Base-by-base conservation (phyloP, 192 early-diverging fungal species). In the Chytriomyces hyalinus region DNA sequence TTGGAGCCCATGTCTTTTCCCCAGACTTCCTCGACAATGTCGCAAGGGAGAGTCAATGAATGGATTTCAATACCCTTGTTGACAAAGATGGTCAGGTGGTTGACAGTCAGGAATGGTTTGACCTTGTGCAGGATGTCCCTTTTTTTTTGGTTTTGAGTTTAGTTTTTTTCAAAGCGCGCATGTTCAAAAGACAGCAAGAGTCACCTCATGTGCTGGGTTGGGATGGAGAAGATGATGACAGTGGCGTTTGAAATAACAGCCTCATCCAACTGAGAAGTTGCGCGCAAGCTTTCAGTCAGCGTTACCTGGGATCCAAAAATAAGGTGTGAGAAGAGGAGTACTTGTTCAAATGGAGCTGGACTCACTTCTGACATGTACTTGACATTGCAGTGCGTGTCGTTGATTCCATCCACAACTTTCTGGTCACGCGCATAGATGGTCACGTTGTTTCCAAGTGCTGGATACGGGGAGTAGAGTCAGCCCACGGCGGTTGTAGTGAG, bases 41-140 rank as follows among this genome's bases (percentile, higher is more conserved):
- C 83, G 76, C 63, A 73, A 9, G 87, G 87, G 45, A 88, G 79
- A 46, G 53, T 61, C 8, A 61, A 60, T 5, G 85, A 67, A 13
- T 68, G n/a, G 36, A 77, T 81, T 65, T 88, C 87, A 49, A 88
- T 88, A 36, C 87, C 87, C 74, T 88, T 88, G 80, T 88, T 88
- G 65, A 85, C 81, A 67, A 86, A 86, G 63, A 88, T 86, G 13
- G 87, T 70, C 28, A 88, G 81, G 62, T 88, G 85, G 65, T 77
- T 28, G 6, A 59, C 43, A 5, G 62, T 63, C 36, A 87, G 17
- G 66, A 67, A 72, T 4, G 79, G 82, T 57, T 86, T 81, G 5
- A 86, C 61, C 9, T 48, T 28, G 36, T 46, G 49, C 7, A 86
- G 75, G 45, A 85, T 73, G n/a, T 68, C 64, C 26, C 81, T 84